Conservation (phyloP, 495 filamentous ascomycete species). For the Lichenothelia convexa region DNA sequence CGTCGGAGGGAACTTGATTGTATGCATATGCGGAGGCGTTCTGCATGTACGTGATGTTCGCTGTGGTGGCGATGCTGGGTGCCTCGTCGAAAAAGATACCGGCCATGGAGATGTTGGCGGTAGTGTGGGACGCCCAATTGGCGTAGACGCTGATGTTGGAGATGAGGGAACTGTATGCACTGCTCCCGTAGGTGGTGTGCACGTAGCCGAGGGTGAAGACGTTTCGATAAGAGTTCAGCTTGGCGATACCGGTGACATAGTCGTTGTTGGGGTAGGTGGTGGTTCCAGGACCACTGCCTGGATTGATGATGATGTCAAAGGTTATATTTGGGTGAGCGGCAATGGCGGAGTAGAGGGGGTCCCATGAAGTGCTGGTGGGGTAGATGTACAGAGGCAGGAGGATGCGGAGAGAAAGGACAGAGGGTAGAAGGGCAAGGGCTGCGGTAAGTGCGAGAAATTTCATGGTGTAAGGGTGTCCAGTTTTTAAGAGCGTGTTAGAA, state of each 20-base stretch:
- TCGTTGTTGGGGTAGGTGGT: slow-evolving; percentile 28
- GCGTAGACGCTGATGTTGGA: slow-evolving; percentile 28
- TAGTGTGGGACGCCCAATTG: slow-evolving; percentile 24
- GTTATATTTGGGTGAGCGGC: slow-evolving; percentile 23
- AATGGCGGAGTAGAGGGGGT: not conserved
- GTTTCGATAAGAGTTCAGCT: slow-evolving; percentile 27
- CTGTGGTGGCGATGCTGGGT: too few species aligned
- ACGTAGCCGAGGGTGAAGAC: slow-evolving; percentile 38
- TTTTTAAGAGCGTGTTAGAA: too few species aligned
- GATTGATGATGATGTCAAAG: slow-evolving; percentile 39
- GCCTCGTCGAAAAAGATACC: slow-evolving; percentile 35
- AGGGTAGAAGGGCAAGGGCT: too few species aligned
- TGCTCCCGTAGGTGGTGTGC: slow-evolving; percentile 29
- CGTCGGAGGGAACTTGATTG: too few species aligned
- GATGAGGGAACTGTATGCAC: slow-evolving; percentile 22
- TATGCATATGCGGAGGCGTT: too few species aligned
- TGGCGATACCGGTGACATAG: slow-evolving; percentile 31
- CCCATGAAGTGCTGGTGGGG: slow-evolving; percentile 27
- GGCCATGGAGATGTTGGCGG: slow-evolving; percentile 15
- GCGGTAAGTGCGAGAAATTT: too few species aligned
- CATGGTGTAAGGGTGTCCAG: too few species aligned
- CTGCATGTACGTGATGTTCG: too few species aligned
- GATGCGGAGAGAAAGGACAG: too few species aligned
- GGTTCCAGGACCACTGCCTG: slow-evolving; percentile 33
- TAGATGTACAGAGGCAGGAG: slow-evolving; percentile 34